Conservation (phyloP, 2,329 filamentous ascomycete species). For the Elsinoe perseae region DNA sequence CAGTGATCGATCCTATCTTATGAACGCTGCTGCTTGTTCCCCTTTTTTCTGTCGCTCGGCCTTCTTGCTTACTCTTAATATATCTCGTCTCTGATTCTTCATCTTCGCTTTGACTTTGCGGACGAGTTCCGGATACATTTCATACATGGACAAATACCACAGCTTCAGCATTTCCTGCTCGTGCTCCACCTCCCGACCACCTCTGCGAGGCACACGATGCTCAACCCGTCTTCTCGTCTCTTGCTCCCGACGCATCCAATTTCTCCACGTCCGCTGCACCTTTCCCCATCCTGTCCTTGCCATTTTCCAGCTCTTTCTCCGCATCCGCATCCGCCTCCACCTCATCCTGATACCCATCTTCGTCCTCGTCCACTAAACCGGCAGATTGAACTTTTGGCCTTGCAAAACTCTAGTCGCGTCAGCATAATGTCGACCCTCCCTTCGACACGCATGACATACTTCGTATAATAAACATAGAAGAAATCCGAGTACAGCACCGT, state of each 20-base stretch:
- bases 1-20: background rate
- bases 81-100: background rate
- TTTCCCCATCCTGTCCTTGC: background rate
- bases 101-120: background rate
- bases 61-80: background rate
- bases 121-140: background rate
- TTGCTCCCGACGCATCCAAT: background rate
- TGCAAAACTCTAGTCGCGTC: slow-evolving; percentile 39
- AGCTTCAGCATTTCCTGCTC: background rate
- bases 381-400: slow-evolving; percentile 48
- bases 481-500: slow-evolving; percentile 97
- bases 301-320: slow-evolving; percentile 24
- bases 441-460: too few species aligned
- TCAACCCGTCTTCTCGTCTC: too few species aligned
- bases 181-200: background rate
- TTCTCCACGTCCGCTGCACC: background rate
- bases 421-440: too few species aligned
- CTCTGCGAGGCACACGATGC: background rate
- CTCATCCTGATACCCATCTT: background rate
- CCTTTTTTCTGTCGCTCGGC: too few species aligned
- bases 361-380: slow-evolving; percentile 33
- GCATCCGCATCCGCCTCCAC: slow-evolving; percentile 24
- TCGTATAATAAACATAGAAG: slow-evolving; percentile 99
- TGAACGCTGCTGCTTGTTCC: too few species aligned
- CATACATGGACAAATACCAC: background rate